Base-by-base conservation (phyloP, 805 yeast genomes). In the Metschnikowia arizonensis region DNA sequence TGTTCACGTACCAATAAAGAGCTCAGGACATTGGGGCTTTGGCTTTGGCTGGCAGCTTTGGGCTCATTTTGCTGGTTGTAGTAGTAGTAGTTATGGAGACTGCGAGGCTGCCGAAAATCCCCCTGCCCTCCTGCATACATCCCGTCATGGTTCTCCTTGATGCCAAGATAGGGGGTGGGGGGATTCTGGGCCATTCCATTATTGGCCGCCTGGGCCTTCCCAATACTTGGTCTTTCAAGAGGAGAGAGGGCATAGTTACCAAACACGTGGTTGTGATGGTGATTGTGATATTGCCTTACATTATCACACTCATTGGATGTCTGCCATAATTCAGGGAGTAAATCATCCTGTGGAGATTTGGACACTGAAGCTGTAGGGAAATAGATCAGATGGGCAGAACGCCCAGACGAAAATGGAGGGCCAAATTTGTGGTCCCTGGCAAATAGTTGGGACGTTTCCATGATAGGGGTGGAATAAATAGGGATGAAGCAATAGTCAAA, bases 271-370 rank as follows among this genome's bases (percentile, higher is more conserved):
- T n/a, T n/a, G n/a, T 14, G 19, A 3, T 9, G 11, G 11, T 4
- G 33, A 4, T 9, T 18, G n/a, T n/a, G n/a, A n/a, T n/a, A n/a
- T n/a, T n/a, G n/a, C n/a, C n/a, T n/a, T n/a, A n/a, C n/a, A n/a
- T n/a, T n/a, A n/a, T n/a, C n/a, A n/a, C n/a, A n/a, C n/a, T 35
- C 30, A 3, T 33, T 15, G 19, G 33, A 30, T 4, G 26, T 23
- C 26, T 64, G 59, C 69, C 68, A 66, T 49, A 66, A 53, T 45
- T 65, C 67, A 21, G 70, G 67, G 47, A 66, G 60, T 25, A 65
- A 57, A 46, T 60, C 68, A 24, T 56, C 61, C 52, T 49, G 59
- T 29, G 54, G 44, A 17, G 40, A 46, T 12, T 37, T 25, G 12
- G 40, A 25, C 3, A 11, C 11, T 7, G 36, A 33, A 5, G 36